phyloP scores from a whole-genome alignment of 2,329 filamentous ascomycete species.

The Sporothrix euskadiensis region DNA sequence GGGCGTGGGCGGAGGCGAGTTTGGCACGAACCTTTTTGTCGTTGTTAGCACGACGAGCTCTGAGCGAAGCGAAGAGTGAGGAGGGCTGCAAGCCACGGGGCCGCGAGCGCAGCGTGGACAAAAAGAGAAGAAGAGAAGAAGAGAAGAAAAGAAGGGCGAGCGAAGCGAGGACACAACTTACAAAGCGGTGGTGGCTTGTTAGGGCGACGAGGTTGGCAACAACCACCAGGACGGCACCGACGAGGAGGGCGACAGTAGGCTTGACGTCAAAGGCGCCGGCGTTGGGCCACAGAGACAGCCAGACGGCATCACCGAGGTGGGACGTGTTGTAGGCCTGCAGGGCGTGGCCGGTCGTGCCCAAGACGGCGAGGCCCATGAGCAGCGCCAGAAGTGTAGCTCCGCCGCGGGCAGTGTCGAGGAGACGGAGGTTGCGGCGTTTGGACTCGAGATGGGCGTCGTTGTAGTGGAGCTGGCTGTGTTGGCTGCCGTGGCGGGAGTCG shows the following conservation, averaged over 20 bases:
- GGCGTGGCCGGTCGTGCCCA: constrained; percentile 57
- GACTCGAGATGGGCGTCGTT: constrained; percentile 43
- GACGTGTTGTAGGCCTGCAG: constrained; percentile 58
- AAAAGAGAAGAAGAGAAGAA: constrained; percentile 28
- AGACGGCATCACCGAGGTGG: constrained; percentile 43
- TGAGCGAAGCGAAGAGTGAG: not conserved
- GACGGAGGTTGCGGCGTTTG: constrained; percentile 44
- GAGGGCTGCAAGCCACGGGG: not conserved
- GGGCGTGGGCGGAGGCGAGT: constrained; percentile 40
- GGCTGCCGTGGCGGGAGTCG: constrained; percentile 38
- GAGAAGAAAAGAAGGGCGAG: too few relatives aligned
- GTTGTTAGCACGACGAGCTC: constrained; percentile 6
- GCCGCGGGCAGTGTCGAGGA: constrained; percentile 49
- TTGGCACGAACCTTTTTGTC: constrained; percentile 43
- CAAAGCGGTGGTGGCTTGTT: constrained; percentile 50
- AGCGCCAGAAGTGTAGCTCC: constrained; percentile 54
- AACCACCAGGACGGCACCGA: constrained; percentile 52
- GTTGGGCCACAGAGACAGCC: constrained; percentile 58
- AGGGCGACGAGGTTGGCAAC: constrained; percentile 52
- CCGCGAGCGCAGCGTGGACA: constrained; percentile 47
- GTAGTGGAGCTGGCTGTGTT: constrained; percentile 7
- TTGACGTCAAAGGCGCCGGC: constrained; percentile 53
- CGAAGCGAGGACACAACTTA: constrained; percentile 42
- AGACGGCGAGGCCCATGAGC: constrained; percentile 52
- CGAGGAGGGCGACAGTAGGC: constrained; percentile 57